phyloP scores from a whole-genome alignment of 345 rosid species.

The Arabis hirsuta region DNA sequence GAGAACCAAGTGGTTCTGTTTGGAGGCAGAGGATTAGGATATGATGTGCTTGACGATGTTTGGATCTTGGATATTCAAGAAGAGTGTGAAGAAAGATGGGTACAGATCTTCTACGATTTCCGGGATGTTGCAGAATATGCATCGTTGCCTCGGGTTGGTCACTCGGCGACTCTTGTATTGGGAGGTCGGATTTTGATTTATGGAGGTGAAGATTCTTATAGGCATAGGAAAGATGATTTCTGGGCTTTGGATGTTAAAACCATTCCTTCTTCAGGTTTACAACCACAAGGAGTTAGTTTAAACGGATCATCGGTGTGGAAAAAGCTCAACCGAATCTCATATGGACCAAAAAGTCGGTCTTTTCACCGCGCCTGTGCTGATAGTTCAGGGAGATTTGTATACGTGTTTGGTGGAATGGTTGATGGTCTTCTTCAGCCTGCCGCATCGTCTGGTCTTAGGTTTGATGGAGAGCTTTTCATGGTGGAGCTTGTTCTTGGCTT shows the following conservation, averaged over 20 bases:
- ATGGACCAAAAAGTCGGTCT: slow-evolving; percentile 63
- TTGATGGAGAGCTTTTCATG: slow-evolving; percentile 79
- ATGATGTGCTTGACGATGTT: slow-evolving; percentile 80
- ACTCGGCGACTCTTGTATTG: slow-evolving; percentile 73
- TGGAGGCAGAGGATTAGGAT: slow-evolving; percentile 91
- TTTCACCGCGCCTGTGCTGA: slow-evolving; percentile 86
- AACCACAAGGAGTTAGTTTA: slow-evolving; percentile 44
- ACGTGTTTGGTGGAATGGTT: slow-evolving; percentile 90
- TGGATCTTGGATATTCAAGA: slow-evolving; percentile 73
- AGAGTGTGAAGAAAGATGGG: slow-evolving; percentile 58
- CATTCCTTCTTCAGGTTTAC: slow-evolving; percentile 49
- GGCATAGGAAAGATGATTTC: slow-evolving; percentile 84
- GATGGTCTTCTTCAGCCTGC: slow-evolving; percentile 64
- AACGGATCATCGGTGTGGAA: slow-evolving; percentile 59
- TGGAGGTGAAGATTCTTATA: slow-evolving; percentile 90
- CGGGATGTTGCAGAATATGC: slow-evolving; percentile 56
- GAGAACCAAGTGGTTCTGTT: slow-evolving; percentile 63
- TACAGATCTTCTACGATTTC: slow-evolving; percentile 61
- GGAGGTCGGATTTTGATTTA: slow-evolving; percentile 79
- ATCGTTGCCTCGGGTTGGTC: slow-evolving; percentile 91
- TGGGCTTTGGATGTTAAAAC: slow-evolving; percentile 75
- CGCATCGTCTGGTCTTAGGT: slow-evolving; percentile 62
- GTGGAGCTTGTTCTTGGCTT: slow-evolving; percentile 63
- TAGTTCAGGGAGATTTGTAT: slow-evolving; percentile 65
- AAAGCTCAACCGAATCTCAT: slow-evolving; percentile 59